Conservation (phyloP, 2,329 filamentous ascomycete species). For the Fusarium chaquense region DNA sequence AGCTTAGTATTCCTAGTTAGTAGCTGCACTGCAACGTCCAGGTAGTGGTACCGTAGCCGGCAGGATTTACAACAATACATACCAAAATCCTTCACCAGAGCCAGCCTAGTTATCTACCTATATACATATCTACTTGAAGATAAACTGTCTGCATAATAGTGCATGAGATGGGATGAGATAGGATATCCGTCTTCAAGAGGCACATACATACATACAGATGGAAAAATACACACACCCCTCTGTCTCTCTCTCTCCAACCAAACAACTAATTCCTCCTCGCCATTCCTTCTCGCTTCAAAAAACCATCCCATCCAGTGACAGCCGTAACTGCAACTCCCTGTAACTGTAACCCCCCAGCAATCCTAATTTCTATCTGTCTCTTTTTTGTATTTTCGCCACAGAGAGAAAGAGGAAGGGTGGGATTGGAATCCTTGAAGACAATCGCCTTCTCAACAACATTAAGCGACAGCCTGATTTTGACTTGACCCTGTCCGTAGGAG, state of each 20-base stretch:
- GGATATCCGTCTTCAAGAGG: not conserved
- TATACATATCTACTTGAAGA: not conserved
- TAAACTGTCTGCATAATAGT: not conserved
- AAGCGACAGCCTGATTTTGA: slow-evolving; percentile 12
- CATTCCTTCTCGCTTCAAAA: not conserved
- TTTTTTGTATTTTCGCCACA: not conserved
- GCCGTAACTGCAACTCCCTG: not conserved
- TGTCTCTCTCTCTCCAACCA: not conserved
- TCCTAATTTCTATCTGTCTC: not conserved
- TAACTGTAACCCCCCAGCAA: not conserved
- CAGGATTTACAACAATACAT: not conserved
- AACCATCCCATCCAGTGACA: not conserved
- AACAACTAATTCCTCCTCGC: not conserved
- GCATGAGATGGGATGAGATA: not conserved
- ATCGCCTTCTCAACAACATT: not conserved
- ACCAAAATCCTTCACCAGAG: not conserved
- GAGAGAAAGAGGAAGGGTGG: not conserved
- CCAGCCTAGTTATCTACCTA: slow-evolving; percentile 3
- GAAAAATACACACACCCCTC: not conserved
- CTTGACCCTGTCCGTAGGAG: slow-evolving; percentile 4
- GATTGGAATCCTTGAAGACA: slow-evolving; percentile 4
- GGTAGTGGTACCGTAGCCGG: slow-evolving; percentile 10
- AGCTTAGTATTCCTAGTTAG: too few relatives aligned
- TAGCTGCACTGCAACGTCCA: slow-evolving; percentile 9
- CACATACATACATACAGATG: not conserved